phyloP scores from a whole-genome alignment of 2,329 filamentous ascomycete genomes.

The Trichoderma koningii region DNA sequence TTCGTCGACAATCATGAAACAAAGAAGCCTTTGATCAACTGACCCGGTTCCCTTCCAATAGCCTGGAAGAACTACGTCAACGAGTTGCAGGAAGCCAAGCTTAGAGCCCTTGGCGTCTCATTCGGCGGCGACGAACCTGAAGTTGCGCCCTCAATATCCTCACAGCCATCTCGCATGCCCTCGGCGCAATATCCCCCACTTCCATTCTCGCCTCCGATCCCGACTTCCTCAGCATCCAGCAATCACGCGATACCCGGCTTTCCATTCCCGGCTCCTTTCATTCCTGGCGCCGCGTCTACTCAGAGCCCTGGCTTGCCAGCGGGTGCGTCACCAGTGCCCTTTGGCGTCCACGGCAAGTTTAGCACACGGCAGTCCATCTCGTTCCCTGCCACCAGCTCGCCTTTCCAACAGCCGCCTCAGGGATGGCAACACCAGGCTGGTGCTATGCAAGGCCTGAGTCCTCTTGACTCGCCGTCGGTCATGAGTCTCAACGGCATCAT shows the following conservation, averaged over 20 bases:
- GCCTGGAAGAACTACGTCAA: conserved; percentile 76
- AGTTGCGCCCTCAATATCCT: conserved; percentile 64
- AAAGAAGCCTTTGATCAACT: neutral
- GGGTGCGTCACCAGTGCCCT: conserved; percentile 72
- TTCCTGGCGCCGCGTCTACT: conserved; percentile 60
- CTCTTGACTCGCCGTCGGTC: conserved; percentile 66
- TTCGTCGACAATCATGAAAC: neutral
- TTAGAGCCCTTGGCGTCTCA: conserved; percentile 86
- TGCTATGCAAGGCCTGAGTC: conserved; percentile 54
- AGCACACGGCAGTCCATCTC: conserved; percentile 74
- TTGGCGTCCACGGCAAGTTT: conserved; percentile 60
- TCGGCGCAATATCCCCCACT: conserved; percentile 75
- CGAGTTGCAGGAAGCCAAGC: conserved; percentile 84
- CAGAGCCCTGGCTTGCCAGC: conserved; percentile 66
- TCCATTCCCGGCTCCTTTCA: conserved; percentile 61
- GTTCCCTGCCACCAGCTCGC: conserved; percentile 63
- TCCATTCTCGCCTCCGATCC: conserved; percentile 81
- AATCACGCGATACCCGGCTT: conserved; percentile 59
- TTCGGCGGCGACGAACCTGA: conserved; percentile 72
- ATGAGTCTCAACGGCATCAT: conserved; percentile 56
- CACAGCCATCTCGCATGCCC: conserved; percentile 67
- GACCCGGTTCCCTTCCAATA: conserved; percentile 34
- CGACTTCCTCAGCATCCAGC: conserved; percentile 75
- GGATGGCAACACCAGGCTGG: conserved; percentile 61
- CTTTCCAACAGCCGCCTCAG: conserved; percentile 64